A percentile compares a stretch with the other conserved stretches of the same genome.
phyloP scores from a whole-genome alignment of 768 basidiomycete genomes.

The Coprinopsis strossmayeri region DNA sequence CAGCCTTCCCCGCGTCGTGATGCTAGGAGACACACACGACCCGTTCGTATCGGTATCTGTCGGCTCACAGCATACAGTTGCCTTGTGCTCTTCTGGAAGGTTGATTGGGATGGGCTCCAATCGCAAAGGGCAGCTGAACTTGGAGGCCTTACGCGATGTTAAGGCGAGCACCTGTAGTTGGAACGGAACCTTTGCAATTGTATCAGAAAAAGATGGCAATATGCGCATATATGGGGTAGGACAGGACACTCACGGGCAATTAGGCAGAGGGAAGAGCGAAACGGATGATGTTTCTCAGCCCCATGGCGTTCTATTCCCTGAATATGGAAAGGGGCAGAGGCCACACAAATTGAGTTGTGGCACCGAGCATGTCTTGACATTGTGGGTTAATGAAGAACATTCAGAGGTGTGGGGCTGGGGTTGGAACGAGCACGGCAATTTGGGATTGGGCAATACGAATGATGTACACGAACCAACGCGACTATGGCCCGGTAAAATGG shows the following conservation, averaged over 20 bases:
- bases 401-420: constrained; percentile 81
- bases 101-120: constrained; percentile 61
- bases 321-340: neutral
- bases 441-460: constrained; percentile 58
- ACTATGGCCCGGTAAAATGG: constrained; percentile 40
- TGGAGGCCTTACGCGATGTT: constrained; percentile 21
- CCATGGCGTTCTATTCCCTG: neutral
- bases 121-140: constrained; percentile 56
- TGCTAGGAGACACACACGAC: constrained; percentile 21
- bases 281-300: constrained; percentile 5
- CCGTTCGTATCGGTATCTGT: constrained; percentile 27
- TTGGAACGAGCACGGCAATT: constrained; percentile 98
- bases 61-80: constrained; percentile 39
- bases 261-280: constrained; percentile 34
- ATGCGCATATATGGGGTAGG: constrained; percentile 35
- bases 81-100: constrained; percentile 52
- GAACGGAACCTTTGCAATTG: constrained; percentile 65
- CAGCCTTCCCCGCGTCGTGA: constrained; percentile 29
- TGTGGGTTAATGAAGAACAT: constrained; percentile 15
- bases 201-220: constrained; percentile 14
- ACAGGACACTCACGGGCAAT: constrained; percentile 61
- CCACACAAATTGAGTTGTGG: constrained; percentile 52
- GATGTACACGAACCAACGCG: constrained; percentile 45
- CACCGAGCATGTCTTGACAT: constrained; percentile 74
- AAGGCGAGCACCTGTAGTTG: constrained; percentile 57